phyloP scores from a whole-genome alignment of 2,329 filamentous ascomycete genomes.

The Sclerotiophoma versabilis region DNA sequence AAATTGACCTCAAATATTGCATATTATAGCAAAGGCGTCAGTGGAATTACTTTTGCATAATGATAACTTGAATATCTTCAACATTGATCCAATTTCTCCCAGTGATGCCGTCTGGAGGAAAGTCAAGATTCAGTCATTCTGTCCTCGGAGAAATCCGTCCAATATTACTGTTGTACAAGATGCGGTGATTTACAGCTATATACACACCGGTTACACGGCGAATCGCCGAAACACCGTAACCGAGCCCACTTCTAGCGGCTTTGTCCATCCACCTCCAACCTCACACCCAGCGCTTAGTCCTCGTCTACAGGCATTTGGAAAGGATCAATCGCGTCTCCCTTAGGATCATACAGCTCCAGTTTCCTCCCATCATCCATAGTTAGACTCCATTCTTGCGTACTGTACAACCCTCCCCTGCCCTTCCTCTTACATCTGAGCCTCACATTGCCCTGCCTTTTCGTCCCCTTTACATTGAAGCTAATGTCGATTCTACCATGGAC shows the following conservation, averaged over 20 bases:
- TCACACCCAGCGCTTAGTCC: not conserved
- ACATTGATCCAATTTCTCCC: not conserved
- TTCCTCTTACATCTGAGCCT: conserved; percentile 79
- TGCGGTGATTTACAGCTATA: conserved; percentile 22
- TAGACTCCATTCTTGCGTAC: conserved; percentile 90
- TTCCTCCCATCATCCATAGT: conserved; percentile 70
- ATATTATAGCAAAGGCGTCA: not conserved
- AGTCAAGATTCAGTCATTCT: no score
- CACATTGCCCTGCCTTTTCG: conserved; percentile 73
- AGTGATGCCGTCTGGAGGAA: not conserved
- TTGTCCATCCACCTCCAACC: not conserved
- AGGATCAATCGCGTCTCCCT: conserved; percentile 63
- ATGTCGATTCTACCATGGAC: conserved; percentile 91
- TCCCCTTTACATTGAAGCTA: conserved; percentile 84
- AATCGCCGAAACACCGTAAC: not conserved
- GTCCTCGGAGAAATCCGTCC: not conserved
- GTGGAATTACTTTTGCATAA: conserved; percentile 12
- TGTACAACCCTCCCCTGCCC: conserved; percentile 73
- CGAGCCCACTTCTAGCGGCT: not conserved
- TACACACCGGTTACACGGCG: conserved; percentile 24
- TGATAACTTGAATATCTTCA: conserved; percentile 8
- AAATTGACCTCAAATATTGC: conserved; percentile 2
- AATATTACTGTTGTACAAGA: conserved; percentile 9
- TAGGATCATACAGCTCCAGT: conserved; percentile 77
- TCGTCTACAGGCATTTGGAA: conserved; percentile 57